Evolutionary conservation across 345 rosid genomes (phyloP), one percentile per base, ranked within the genome.

Genomic region (Boechera stricta): DNA sequence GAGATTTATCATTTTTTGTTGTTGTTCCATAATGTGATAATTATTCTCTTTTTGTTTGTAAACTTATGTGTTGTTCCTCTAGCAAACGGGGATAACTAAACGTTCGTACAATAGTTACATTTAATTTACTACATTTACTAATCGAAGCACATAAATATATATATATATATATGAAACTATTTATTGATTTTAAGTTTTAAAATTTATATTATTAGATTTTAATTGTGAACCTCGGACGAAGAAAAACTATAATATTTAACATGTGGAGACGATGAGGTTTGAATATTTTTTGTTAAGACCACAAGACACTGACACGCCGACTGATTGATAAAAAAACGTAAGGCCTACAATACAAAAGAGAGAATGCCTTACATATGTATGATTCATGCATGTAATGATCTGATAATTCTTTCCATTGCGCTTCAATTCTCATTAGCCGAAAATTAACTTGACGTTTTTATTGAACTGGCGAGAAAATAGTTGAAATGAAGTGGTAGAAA

Each of bases 221-320:
- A 11, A 1, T 12, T 11, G 24, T 28, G 26, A 67, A 75, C 79
- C 73, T 68, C 74, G 54, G 61, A 59, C 62, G 49, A 59, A 15
- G 15, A 42, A 36, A n/a, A 26, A 44, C 4, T 7, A 18, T 32
- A 15, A 3, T 55, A 13, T 56, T 12, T 64, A 16, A 11, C 5
- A 48, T 18, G 47, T 55, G 26, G 18, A 26, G 32, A 29, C 49
- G 45, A 38, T 29, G 73, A 67, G 49, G 41, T 62, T 69, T 53
- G 41, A 41, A 53, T 8, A 7, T 16, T 7, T 2, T 2, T 13
- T 11, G 7, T 61, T 49, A 35, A 26, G 28, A 54, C 52, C 75
- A 64, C 42, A 26, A 61, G 32, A 77, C 49, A 54, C 35, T 63
- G 71, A 63, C 42, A 69, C 69, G 58, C 63, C 49, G 33, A 54